Conservation (phyloP, 345 rosid genomes). For the Sonneratia alba region DNA sequence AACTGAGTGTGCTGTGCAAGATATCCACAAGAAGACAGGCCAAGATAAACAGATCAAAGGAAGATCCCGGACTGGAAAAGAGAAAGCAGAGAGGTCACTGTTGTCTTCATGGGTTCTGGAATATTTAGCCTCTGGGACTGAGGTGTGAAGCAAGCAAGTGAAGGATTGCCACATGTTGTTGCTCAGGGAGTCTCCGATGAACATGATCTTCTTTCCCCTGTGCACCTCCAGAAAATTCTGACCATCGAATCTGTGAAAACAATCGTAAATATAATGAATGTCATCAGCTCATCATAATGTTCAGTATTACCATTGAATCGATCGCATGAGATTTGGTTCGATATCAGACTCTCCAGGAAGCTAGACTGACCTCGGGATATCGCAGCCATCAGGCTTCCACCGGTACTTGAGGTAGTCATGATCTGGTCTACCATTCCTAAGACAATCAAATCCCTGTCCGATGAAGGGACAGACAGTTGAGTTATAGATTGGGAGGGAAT, state of each 20-base stretch:
- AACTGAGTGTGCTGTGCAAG: no score
- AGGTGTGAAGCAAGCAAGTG: conserved; percentile 23
- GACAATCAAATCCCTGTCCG: conserved; percentile 16
- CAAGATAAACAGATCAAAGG: no score
- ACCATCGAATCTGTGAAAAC: conserved; percentile 19
- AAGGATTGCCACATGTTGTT: conserved; percentile 35
- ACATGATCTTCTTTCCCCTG: conserved; percentile 30
- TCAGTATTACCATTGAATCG: no score
- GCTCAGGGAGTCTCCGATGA: conserved; percentile 40
- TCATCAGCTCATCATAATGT: no score
- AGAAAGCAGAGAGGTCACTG: conserved; percentile 4
- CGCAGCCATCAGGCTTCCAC: conserved; percentile 22
- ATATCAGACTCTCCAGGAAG: no score
- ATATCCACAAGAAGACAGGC: no score
- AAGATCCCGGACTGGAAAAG: conserved; percentile 11
- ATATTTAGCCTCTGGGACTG: conserved; percentile 17
- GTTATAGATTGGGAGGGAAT: conserved; percentile 27
- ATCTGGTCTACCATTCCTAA: conserved; percentile 18
- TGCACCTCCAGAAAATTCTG: conserved; percentile 23
- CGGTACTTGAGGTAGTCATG: conserved; percentile 13
- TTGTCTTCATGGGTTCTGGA: not conserved
- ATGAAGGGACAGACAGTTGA: conserved; percentile 16
- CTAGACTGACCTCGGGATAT: conserved; percentile 14
- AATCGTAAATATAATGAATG: not conserved
- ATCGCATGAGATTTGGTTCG: no score